Base-by-base conservation (phyloP, 257 asterid species). In the Henckelia pumila region DNA sequence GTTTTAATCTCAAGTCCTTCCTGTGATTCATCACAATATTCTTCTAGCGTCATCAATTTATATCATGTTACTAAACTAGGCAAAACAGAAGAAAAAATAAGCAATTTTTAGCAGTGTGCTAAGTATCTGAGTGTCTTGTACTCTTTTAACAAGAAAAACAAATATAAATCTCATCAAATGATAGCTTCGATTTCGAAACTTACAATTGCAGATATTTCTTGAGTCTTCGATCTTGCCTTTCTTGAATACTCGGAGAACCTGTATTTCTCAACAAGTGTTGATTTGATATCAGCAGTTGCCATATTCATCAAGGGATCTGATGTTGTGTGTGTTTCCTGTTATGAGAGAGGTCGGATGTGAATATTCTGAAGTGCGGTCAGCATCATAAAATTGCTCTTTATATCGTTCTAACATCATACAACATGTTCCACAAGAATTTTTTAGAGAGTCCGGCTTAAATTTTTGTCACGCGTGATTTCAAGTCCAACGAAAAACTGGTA, bases 281-380 rank as follows among this genome's bases (percentile, higher is more conserved):
- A 81, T 77, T 77, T 91, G 32, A 93, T 93, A 29, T 93, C 94
- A 37, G 92, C 72, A 14, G 99, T 91, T 47, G 92, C 89, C 80
- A 90, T 23, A 73, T 84, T 83, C 83, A 78, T 81, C 67, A 94
- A 69, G 55, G 95, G 89, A 74, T 94, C 99, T 6, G 84, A 64
- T 66, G 76, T 19, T 61, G 63, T 70, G 1, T 81, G 78, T 32
- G 69, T 73, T 68, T 83, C 96, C 95, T 90, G 88, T 44, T 40
- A 76, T 53, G n/a, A 49, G 0, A 57, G 72, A 47, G 40, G 40
- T 59, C 33, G 25, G 56, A 30, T 37, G 44, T 32, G 1, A 26
- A 53, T 28, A 14, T 58, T 28, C 50, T 23, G 23, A 3, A 64
- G 50, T 68, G 24, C 11, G 9, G 53, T 44, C 24, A 6, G 26